A percentile compares a stretch with the other conserved stretches of the same genome.
phyloP scores from a whole-genome alignment of 192 early-diverging fungal species.

The Backusella morwellensis region DNA sequence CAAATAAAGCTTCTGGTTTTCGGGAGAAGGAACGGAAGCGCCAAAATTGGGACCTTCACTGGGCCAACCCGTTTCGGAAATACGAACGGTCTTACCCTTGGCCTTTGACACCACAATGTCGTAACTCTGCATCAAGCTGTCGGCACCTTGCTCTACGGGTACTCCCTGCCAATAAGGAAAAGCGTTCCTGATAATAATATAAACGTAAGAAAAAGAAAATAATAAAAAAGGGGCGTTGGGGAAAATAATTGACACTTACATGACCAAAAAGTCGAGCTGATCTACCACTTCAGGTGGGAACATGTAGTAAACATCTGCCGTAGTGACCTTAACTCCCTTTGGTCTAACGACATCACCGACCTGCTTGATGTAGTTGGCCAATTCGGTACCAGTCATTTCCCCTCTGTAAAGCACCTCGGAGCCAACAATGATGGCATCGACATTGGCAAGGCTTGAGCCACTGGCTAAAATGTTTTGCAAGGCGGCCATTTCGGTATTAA shows the following conservation, averaged over 20 bases:
- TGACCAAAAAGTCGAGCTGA: constrained; percentile 56
- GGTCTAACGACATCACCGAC: constrained; percentile 39
- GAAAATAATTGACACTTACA: constrained; percentile 39
- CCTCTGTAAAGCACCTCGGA: constrained; percentile 58
- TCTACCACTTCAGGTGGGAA: constrained; percentile 35
- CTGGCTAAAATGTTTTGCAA: constrained; percentile 43
- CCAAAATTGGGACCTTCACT: constrained; percentile 47
- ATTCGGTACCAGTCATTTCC: constrained; percentile 41
- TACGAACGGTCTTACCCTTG: constrained; percentile 47
- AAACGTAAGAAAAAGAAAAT: background rate
- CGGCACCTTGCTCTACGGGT: constrained; percentile 42
- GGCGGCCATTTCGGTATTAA: constrained; percentile 42
- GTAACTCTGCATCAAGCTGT: constrained; percentile 48
- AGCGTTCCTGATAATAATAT: constrained; percentile 23
- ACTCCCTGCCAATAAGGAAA: constrained; percentile 59
- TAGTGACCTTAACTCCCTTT: constrained; percentile 44
- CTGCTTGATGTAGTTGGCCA: constrained; percentile 45
- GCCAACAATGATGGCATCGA: constrained; percentile 55
- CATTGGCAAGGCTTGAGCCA: constrained; percentile 35
- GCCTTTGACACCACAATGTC: constrained; percentile 45
- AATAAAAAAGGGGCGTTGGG: background rate
- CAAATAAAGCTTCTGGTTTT: constrained; percentile 44
- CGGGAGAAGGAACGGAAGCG: constrained; percentile 41
- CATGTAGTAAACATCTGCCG: constrained; percentile 57
- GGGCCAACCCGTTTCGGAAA: constrained; percentile 67